Evolutionary conservation across 2,329 filamentous ascomycete species (phyloP).

Genomic region (Grosmannia penicillata): DNA sequence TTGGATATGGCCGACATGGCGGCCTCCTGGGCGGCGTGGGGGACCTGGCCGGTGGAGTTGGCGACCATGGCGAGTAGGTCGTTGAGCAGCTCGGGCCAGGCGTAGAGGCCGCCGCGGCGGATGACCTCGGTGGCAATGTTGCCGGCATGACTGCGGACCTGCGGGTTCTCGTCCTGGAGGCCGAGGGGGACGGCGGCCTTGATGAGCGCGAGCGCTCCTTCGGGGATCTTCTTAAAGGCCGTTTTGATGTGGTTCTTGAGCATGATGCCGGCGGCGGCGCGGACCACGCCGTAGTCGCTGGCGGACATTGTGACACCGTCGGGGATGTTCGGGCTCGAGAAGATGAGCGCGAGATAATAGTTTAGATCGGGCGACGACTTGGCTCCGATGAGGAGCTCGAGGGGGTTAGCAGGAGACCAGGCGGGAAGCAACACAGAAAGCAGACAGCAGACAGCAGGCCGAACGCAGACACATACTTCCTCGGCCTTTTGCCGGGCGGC

Average conservation of each 20-base stretch:
- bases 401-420: not conserved
- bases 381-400: conserved; percentile 82
- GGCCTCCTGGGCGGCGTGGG: conserved; percentile 69
- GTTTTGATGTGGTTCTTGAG: conserved; percentile 84
- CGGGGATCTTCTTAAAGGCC: conserved; percentile 61
- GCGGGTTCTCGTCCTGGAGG: conserved; percentile 64
- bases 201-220: conserved; percentile 59
- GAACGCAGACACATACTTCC: conserved; percentile 42
- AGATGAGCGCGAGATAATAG: conserved; percentile 90
- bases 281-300: conserved; percentile 57
- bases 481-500: conserved; percentile 79
- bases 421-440: not conserved
- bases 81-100: conserved; percentile 81
- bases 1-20: conserved; percentile 87
- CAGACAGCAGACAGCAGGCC: not conserved
- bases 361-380: conserved; percentile 84
- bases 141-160: conserved; percentile 79
- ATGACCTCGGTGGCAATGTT: conserved; percentile 92
- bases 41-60: conserved; percentile 53
- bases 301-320: conserved; percentile 42
- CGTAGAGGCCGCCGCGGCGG: conserved; percentile 66
- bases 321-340: conserved; percentile 54
- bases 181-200: conserved; percentile 64
- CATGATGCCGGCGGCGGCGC: conserved; percentile 82
- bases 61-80: conserved; percentile 66